Base-by-base conservation (phyloP, 306 rosid genomes). In the Rosa persica region DNA sequence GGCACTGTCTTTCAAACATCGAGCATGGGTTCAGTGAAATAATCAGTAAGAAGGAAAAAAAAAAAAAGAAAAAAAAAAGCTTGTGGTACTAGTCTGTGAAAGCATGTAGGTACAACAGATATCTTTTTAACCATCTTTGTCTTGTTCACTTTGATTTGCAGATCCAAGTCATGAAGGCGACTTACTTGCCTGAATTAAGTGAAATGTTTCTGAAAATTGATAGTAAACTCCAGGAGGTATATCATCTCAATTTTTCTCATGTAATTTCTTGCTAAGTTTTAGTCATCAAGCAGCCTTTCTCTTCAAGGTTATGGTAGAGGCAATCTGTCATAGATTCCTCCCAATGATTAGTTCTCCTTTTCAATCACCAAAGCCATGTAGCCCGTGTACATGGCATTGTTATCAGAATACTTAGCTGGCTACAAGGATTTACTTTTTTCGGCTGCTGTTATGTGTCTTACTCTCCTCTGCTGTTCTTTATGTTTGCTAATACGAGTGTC, bases 151-250 rank as follows among this genome's bases (percentile, higher is more conserved):
- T 81, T 74, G 17, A 62, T 74, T 81, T 79, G 84, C 89, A 92
- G 97, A 77, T 94, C 77, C 84, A 87, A 83, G 27, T 78, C 74
- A 85, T 92, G 97, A 92, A 83, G 90, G 93, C 87, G n/a, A 43
- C 19, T 58, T 86, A 90, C 87, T 78, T 87, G n/a, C 74, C 89
- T 27, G 97, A 90, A 48, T 22, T 92, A 73, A 87, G 1, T 72
- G 97, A 94, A 57, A 67, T 90, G 85, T 81, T 80, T 81, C 90
- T 86, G 62, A 88, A 80, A 85, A 38, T 94, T 81, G 78, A 84
- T 76, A 11, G 74, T 34, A 90, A 83, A 85, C 64, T 90, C 67
- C 87, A 87, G 80, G 91, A 83, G 95, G 98, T 92, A 84, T 73
- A 85, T 78, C 58, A 44, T 72, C 73, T 65, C 2, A 2, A 5